Base-by-base conservation (phyloP, 768 basidiomycete genomes). In the Infundibulicybe gibba region DNA sequence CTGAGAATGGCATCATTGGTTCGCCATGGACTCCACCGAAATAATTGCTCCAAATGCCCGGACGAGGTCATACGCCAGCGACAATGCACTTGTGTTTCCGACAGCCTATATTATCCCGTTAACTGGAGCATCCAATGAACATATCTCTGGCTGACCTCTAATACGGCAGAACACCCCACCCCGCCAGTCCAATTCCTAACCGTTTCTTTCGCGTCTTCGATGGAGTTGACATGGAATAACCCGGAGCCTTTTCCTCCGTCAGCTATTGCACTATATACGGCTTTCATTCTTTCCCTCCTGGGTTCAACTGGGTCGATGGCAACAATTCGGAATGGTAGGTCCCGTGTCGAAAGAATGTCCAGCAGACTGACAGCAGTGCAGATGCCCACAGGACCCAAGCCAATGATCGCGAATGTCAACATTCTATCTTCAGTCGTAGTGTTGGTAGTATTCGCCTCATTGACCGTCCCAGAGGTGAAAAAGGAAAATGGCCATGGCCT, bases 351-450 rank as follows among this genome's bases (percentile, higher is more conserved):
- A 2, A 87, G 69, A 49, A 72, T 69, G 54, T 89, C 85, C 19
- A 90, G 70, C 38, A 89, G 67, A 46, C 77, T 77, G 46, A 89
- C 71, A 11, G 72, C 66, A 2, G 85, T 73, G 51, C 87, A 90
- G 49, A 90, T 65, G 16, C 89, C 89, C 9, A 91, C 89, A 14
- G 89, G 89, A 6, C 89, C 89, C 43, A 91, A 69, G 3, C 88
- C 89, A 15, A 90, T 64, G 30, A 90, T 67, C 0, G 81, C 89
- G 43, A 90, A 65, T 1, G 77, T 83, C 49, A 89, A 57, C 6
- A 64, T 49, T 46, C 61, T 69, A 49, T 89, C 85, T 44, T 74
- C 74, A 5, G 63, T 50, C 6, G 64, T 68, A 40, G 80, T 54
- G 17, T 44, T 37, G 54, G 69, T 53, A 8, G 25, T 25, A 25